Base-by-base conservation (phyloP, 1,284 basidiomycete genomes). In the Cryptococcus hybrid region DNA sequence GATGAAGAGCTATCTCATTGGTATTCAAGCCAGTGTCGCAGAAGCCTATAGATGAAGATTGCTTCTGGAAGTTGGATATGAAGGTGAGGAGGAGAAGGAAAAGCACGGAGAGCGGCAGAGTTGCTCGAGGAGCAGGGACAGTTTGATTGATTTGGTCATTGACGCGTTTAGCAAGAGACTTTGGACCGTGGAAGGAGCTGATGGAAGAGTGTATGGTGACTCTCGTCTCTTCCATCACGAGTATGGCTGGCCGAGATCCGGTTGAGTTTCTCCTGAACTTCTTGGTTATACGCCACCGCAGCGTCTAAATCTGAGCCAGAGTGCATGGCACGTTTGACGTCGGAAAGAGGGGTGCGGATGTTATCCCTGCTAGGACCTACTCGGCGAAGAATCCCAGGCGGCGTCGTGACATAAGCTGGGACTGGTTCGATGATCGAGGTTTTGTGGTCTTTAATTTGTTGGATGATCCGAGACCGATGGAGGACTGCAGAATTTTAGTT, bases 41-140 rank as follows among this genome's bases (percentile, higher is more conserved):
- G 79, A 85, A 96, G 0, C 93, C 92, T 64, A 92, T 85, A 1
- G 81, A 74, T 0, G 86, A 77, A 4, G 89, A 91, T 60, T 88
- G 84, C 5, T 71, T 62, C 45, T 77, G 77, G 69, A 73, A 81
- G 53, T 78, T 70, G 5, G 63, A 64, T 11, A 69, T n/a, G 35
- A 82, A 79, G 62, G 80, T 73, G 43, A 81, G 71, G 67, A 82
- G 67, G 62, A 82, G 74, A 13, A 80, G 77, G 34, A 30, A 30
- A 30, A 30, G 30, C 30, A 30, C 55, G 13, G 81, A 81, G 66
- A 60, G 70, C 47, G 58, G 82, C 46, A 70, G 83, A 12, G 56
- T 83, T 38, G 52, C 56, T 3, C 62, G 58, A 1, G 67, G 60
- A 7, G 64, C 51, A 12, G 61, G 47, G 30, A 66, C 57, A 15